Conservation (phyloP, 805 yeast genomes). For the Starmerella tilneyi region DNA sequence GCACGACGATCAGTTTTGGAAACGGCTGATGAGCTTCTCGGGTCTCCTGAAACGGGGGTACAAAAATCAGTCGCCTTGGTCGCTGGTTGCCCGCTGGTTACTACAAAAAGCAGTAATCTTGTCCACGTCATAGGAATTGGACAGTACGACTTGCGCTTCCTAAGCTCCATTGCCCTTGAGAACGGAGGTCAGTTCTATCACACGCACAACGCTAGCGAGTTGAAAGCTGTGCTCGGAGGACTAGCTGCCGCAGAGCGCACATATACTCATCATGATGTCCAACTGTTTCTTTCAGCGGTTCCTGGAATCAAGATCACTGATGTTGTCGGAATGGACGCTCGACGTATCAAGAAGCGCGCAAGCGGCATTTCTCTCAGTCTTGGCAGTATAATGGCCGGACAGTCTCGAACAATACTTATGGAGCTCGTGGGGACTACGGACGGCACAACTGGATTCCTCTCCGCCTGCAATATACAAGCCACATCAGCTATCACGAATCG, state of each 20-base stretch:
- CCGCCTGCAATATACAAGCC: not conserved
- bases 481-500: conserved; percentile 4
- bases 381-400: conserved; percentile 13
- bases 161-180: not conserved
- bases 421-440: not conserved
- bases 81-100: conserved; percentile 7
- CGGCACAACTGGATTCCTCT: not conserved
- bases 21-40: conserved; percentile 3
- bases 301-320: not conserved
- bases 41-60: not conserved
- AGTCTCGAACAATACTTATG: conserved; percentile 9
- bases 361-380: not conserved
- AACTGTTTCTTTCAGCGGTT: not conserved
- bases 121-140: conserved; percentile 14
- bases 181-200: conserved; percentile 10
- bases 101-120: not conserved
- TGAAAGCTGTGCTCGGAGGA: not conserved
- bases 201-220: not conserved
- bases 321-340: conserved; percentile 1
- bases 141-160: conserved; percentile 3
- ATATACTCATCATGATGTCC: conserved; percentile 6
- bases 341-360: not conserved
- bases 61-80: conserved; percentile 11
- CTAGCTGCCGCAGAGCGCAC: conserved; percentile 9
- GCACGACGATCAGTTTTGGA: not conserved